Percentiles rank a stretch among this genome's conserved stretches.
phyloP scores from a whole-genome alignment of 495 filamentous ascomycete genomes.

The Aspergillus asperescens region DNA sequence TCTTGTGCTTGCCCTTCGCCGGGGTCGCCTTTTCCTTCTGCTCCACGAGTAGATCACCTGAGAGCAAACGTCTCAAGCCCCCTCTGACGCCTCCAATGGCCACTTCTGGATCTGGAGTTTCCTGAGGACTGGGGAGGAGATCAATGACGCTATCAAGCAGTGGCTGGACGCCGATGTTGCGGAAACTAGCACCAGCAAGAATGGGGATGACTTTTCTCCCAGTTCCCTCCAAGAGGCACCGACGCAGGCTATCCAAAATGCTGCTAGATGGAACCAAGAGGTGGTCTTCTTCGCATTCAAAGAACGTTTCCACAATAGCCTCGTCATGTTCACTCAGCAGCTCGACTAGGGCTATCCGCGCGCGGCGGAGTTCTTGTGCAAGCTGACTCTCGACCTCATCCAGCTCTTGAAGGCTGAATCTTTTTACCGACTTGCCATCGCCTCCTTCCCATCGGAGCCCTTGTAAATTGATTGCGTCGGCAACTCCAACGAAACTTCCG shows the following conservation, averaged over 20 bases:
- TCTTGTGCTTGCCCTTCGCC: slow-evolving; percentile 42
- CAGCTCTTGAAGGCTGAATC: slow-evolving; percentile 46
- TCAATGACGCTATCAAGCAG: slow-evolving; percentile 83
- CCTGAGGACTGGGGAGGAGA: slow-evolving; percentile 75
- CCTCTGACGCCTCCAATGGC: slow-evolving; percentile 53
- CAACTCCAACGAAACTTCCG: slow-evolving; percentile 71
- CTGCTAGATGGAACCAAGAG: slow-evolving; percentile 55
- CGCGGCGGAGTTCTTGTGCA: slow-evolving; percentile 65
- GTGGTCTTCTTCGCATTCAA: slow-evolving; percentile 69
- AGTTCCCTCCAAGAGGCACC: slow-evolving; percentile 51
- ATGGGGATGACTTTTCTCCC: slow-evolving; percentile 69
- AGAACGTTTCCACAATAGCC: slow-evolving; percentile 72
- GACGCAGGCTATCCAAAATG: slow-evolving; percentile 69
- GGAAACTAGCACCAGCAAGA: slow-evolving; percentile 87
- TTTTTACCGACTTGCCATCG: slow-evolving; percentile 59
- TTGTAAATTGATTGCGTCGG: slow-evolving; percentile 66
- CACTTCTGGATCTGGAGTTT: slow-evolving; percentile 74
- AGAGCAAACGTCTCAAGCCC: slow-evolving; percentile 48
- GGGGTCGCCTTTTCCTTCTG: slow-evolving; percentile 32
- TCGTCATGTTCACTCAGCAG: slow-evolving; percentile 84
- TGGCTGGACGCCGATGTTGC: slow-evolving; percentile 91
- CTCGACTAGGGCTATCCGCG: slow-evolving; percentile 75
- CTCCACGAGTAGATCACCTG: slow-evolving; percentile 43
- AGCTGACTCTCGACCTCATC: slow-evolving; percentile 49
- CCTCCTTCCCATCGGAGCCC: slow-evolving; percentile 52